Percentiles rank a stretch among this genome's conserved stretches.
phyloP scores from a whole-genome alignment of 2,329 filamentous ascomycete species.

The Cordyceps farinosa region DNA sequence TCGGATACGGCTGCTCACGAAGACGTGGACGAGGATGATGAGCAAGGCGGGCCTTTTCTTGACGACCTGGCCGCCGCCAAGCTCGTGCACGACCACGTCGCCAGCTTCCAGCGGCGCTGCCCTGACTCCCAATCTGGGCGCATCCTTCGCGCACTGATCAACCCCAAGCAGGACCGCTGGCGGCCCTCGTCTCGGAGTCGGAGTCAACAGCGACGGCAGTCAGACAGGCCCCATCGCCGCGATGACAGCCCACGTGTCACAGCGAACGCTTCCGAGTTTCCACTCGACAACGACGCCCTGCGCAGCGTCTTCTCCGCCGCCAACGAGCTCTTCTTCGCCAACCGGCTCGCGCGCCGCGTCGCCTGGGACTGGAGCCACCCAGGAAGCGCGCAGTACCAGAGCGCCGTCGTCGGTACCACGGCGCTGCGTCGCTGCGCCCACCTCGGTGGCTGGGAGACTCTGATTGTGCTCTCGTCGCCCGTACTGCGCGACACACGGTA shows the following conservation, averaged over 20 bases:
- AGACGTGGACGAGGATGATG: constrained; percentile 28
- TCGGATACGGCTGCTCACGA: constrained; percentile 34
- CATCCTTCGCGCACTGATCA: constrained; percentile 56
- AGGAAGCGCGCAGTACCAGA: constrained; percentile 47
- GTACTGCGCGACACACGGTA: constrained; percentile 55
- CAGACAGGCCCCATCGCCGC: neutral
- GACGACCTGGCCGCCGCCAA: constrained; percentile 47
- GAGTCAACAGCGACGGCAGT: neutral
- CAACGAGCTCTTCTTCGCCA: constrained; percentile 61
- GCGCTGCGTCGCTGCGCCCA: constrained; percentile 52
- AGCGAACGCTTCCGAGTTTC: constrained; percentile 40
- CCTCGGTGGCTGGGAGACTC: constrained; percentile 55
- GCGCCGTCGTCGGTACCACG: constrained; percentile 60
- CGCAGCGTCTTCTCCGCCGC: constrained; percentile 57
- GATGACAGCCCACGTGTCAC: constrained; percentile 19
- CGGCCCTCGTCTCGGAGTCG: neutral
- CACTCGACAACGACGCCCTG: constrained; percentile 55
- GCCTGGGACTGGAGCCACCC: constrained; percentile 59
- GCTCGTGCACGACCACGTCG: constrained; percentile 47
- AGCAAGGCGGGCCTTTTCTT: constrained; percentile 27
- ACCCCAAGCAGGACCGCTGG: constrained; percentile 28
- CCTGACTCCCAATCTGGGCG: constrained; percentile 52
- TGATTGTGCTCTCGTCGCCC: constrained; percentile 58
- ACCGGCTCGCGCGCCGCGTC: constrained; percentile 54
- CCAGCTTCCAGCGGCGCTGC: constrained; percentile 41